Conservation (phyloP, 2,329 filamentous ascomycete genomes). For the Ceratocystis variospora region DNA sequence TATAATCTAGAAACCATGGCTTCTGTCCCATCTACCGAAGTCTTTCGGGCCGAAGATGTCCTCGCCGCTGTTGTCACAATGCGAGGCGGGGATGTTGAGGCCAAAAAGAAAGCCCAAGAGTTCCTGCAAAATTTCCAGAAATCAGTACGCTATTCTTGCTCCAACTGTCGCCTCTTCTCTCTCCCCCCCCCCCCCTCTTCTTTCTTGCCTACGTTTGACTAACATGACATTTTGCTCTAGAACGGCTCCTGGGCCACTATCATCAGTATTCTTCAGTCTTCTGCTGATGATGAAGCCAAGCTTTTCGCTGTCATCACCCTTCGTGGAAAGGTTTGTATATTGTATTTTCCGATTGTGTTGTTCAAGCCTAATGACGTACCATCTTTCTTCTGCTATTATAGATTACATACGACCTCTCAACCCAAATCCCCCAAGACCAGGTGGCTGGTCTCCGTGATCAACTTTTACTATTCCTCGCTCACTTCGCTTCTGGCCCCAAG, state of each 20-base stretch:
- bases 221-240: conserved; percentile 33
- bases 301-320: conserved; percentile 93
- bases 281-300: conserved; percentile 69
- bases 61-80: conserved; percentile 82
- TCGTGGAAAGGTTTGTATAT: conserved; percentile 70
- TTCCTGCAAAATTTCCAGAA: conserved; percentile 95
- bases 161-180: no score
- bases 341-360: neutral
- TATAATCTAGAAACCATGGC: conserved; percentile 13
- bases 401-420: conserved; percentile 87
- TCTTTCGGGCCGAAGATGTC: conserved; percentile 62
- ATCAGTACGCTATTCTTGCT: conserved; percentile 47
- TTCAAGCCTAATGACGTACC: neutral
- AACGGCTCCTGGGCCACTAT: conserved; percentile 83
- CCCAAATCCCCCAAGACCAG: conserved; percentile 67
- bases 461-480: conserved; percentile 65
- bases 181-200: no score
- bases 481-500: conserved; percentile 69
- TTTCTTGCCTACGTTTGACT: neutral
- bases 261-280: conserved; percentile 71
- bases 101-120: conserved; percentile 81
- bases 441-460: conserved; percentile 69
- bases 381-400: conserved; percentile 28
- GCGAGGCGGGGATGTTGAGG: conserved; percentile 66
- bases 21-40: conserved; percentile 33